Conservation (phyloP, 805 yeast species). For the Teunomyces atbi region DNA sequence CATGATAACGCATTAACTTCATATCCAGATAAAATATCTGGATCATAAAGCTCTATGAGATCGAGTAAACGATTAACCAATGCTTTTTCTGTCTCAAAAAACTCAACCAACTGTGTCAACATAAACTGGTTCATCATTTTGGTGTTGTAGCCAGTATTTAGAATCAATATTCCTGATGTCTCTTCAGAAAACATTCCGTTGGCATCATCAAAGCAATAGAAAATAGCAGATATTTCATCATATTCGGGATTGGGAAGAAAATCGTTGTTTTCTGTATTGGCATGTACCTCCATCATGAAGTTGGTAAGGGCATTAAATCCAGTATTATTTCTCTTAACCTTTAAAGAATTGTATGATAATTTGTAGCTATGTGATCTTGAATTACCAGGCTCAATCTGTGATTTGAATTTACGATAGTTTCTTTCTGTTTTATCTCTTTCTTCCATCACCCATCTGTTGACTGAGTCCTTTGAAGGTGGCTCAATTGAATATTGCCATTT, state of each 20-base stretch:
- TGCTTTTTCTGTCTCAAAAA: slow-evolving; percentile 53
- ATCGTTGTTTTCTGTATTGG: slow-evolving; percentile 46
- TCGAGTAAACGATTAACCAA: slow-evolving; percentile 56
- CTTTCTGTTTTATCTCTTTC: slow-evolving; percentile 12
- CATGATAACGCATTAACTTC: slow-evolving; percentile 80
- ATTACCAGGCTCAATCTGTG: slow-evolving; percentile 52
- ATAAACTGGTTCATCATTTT: neutral
- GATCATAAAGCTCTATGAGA: slow-evolving; percentile 65
- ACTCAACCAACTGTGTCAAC: slow-evolving; percentile 6
- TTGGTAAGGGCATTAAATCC: slow-evolving; percentile 51
- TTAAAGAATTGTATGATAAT: slow-evolving; percentile 35
- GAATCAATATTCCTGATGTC: slow-evolving; percentile 5
- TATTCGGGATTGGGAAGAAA: slow-evolving; percentile 59
- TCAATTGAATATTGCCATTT: slow-evolving; percentile 45
- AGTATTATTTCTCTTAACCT: slow-evolving; percentile 34
- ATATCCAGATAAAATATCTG: slow-evolving; percentile 84
- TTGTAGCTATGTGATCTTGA: slow-evolving; percentile 40
- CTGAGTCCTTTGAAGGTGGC: slow-evolving; percentile 49
- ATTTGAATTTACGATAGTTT: slow-evolving; percentile 22
- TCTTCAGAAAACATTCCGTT: slow-evolving; percentile 15
- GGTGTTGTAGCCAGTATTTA: neutral
- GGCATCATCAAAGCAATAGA: slow-evolving; percentile 59
- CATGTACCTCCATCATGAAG: slow-evolving; percentile 69
- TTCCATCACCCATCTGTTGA: slow-evolving; percentile 32
- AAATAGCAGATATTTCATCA: slow-evolving; percentile 59